Base-by-base conservation (phyloP, 2,329 filamentous ascomycete species). In the Monilinia fructicola region DNA sequence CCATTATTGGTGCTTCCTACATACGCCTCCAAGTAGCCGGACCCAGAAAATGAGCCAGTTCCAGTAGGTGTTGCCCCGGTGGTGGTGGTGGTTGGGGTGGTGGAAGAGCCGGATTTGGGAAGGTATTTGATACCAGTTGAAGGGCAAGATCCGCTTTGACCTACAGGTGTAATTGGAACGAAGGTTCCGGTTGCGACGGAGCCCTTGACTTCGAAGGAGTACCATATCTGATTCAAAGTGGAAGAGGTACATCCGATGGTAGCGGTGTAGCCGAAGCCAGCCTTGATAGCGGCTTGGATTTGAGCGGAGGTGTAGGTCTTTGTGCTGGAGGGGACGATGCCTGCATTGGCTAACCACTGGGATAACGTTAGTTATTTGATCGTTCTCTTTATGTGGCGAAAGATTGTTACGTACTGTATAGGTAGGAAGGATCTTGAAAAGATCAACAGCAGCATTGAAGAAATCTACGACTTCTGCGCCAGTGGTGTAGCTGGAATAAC, bases 361-460 rank as follows among this genome's bases (percentile, higher is more conserved):
- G 18, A 18, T 46, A 52, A 28, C 48, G 44, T 64, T 60, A 65
- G 21, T 40, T 40, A n/a, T 10, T 28, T 21, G 5, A 18, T 26
- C 18, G 2, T 60, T 60, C n/a, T 35, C n/a, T 14, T 26, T 26
- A 2, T 21, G 9, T 60, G 23, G 23, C 23, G 38, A 54, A 31
- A 16, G n/a, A n/a, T n/a, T 9, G 44, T 16, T 42, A 73, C 75
- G 58, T 68, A 83, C 83, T 65, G 85, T 74, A 76, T 91, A 91
- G 16, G 86, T 87, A 16, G 89, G 86, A 11, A 92, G 80, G 0
- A 79, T 79, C 76, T 89, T 85, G 81, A 90, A 92, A 54, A 67
- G 65, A 42, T 54, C 58, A 26, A 67, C 65, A 64, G 58, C 54
- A 35, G 10, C 61, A 18, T 54, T 42, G 50, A 67, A 67, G 2